These are phyloP conservation scores for Huntiella abstrusa DNA, from an alignment of 2,329 filamentous ascomycete species.

Conservation along the genomic window DNA sequence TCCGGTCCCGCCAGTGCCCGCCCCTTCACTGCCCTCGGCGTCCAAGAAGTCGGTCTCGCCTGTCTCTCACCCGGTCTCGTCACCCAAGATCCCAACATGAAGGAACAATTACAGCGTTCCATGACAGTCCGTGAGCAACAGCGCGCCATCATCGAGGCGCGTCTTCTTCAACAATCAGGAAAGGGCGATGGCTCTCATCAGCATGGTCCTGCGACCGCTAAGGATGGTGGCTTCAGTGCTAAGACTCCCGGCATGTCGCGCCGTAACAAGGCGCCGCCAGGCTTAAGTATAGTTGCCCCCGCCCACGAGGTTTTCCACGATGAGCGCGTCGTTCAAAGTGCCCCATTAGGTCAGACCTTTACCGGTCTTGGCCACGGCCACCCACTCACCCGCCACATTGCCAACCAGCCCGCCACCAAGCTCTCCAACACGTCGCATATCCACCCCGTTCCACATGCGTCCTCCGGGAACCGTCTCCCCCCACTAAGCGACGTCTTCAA, in stretches of 20 bases:
- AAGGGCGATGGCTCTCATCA: constrained; percentile 38
- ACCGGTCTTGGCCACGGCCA: constrained; percentile 64
- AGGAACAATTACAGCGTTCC: constrained; percentile 85
- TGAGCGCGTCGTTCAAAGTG: constrained; percentile 91
- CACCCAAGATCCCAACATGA: constrained; percentile 90
- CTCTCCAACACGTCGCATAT: constrained; percentile 75
- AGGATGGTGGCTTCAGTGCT: constrained; percentile 31
- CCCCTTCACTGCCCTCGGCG: constrained; percentile 60
- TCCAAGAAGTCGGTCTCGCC: constrained; percentile 84
- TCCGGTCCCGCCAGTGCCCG: constrained; percentile 43
- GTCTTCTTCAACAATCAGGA: constrained; percentile 70
- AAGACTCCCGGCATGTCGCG: constrained; percentile 59
- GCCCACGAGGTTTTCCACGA: constrained; percentile 81
- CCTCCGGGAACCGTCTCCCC: constrained; percentile 80
- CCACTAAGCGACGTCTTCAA: constrained; percentile 92
- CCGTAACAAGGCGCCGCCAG: constrained; percentile 66
- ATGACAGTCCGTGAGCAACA: constrained; percentile 88
- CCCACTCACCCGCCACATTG: constrained; percentile 56
- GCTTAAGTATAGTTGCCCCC: constrained; percentile 85
- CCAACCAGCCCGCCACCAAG: constrained; percentile 58
- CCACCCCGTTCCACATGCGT: constrained; percentile 70
- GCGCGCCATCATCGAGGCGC: constrained; percentile 80
- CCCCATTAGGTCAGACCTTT: constrained; percentile 85
- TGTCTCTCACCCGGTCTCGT: constrained; percentile 92
- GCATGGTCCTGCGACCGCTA: constrained; percentile 25